phyloP scores from a whole-genome alignment of 176 grass and related monocot genomes.

The Melocanna baccifera region DNA sequence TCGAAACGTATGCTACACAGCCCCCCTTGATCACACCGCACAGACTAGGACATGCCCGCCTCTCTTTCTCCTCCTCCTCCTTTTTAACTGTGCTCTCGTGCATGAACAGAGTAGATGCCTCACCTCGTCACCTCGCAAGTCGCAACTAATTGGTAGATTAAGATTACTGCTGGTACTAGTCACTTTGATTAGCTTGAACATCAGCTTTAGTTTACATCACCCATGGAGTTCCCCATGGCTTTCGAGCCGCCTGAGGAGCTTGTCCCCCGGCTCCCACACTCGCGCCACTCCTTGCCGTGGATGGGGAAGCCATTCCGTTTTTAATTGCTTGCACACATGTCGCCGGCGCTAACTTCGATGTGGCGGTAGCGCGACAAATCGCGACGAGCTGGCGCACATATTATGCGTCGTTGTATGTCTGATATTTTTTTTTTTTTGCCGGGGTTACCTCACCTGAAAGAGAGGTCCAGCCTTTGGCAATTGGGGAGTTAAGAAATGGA shows the following conservation, averaged over 20 bases:
- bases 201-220: neutral
- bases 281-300: neutral
- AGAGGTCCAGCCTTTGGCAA: neutral
- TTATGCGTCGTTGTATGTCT: neutral
- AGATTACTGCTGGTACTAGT: neutral
- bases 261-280: neutral
- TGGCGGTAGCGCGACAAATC: neutral
- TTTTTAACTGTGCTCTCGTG: neutral
- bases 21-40: neutral
- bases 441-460: neutral
- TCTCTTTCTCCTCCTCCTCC: neutral
- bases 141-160: neutral
- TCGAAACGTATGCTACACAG: slow-evolving; percentile 21
- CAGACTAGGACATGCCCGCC: neutral
- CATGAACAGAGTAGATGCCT: neutral
- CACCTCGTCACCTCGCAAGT: slow-evolving; percentile 3
- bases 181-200: slow-evolving; percentile 6
- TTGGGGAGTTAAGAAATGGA: neutral
- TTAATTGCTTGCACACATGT: neutral
- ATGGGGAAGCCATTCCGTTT: neutral
- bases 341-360: neutral
- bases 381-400: neutral
- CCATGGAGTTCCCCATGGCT: neutral
- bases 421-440: neutral
- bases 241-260: neutral